phyloP scores from a whole-genome alignment of 202 grass and related monocot species.

The Eragrostis tef region DNA sequence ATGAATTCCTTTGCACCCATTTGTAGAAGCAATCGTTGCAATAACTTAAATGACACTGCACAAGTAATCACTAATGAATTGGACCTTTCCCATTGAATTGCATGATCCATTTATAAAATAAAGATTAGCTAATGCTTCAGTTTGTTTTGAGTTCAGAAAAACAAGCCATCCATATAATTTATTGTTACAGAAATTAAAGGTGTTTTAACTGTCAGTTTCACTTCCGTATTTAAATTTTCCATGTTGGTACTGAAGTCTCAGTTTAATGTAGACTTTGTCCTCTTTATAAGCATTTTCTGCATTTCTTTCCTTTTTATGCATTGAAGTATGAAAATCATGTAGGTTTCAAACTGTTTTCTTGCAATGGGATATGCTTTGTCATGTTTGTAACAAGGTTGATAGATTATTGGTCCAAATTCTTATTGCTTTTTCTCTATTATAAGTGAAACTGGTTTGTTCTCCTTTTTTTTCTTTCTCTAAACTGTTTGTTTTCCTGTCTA shows the following conservation, averaged over 20 bases:
- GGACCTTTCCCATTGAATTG: slow-evolving; percentile 21
- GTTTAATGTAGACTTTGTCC: neutral
- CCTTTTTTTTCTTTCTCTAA: neutral
- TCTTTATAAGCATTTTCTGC: neutral
- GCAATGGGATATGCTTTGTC: slow-evolving; percentile 1
- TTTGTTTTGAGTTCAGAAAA: slow-evolving; percentile 4
- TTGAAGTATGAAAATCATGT: slow-evolving; percentile 20
- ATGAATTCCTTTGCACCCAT: slow-evolving; percentile 6
- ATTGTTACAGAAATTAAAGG: neutral
- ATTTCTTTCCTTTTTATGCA: slow-evolving; percentile 5
- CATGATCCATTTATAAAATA: neutral
- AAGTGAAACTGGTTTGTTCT: slow-evolving; percentile 33
- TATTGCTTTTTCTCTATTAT: slow-evolving; percentile 32
- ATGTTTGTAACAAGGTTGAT: slow-evolving; percentile 35
- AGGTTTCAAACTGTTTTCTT: neutral
- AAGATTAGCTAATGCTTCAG: neutral
- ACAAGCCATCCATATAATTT: neutral
- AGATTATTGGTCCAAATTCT: slow-evolving; percentile 18
- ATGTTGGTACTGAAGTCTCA: neutral
- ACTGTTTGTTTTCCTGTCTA: slow-evolving; percentile 34
- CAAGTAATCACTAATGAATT: neutral
- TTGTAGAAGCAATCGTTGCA: neutral
- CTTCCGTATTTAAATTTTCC: slow-evolving; percentile 2
- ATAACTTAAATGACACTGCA: neutral
- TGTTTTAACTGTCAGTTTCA: neutral